Percentiles rank a stretch among this genome's conserved stretches.
Evolutionary conservation across 306 rosid species (phyloP).

Genomic region (Vigna radiata): DNA sequence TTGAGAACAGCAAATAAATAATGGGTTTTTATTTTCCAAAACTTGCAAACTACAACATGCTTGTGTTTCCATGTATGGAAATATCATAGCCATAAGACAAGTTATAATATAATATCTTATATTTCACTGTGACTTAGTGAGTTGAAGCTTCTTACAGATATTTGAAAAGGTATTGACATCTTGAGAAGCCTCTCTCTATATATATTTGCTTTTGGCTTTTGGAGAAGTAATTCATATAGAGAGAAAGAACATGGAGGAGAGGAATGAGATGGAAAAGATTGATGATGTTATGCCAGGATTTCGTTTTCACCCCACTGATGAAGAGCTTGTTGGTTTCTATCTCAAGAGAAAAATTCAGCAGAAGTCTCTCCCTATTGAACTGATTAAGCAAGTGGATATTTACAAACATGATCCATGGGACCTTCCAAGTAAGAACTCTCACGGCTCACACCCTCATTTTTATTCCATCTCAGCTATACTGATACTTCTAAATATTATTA

Average conservation of each 20-base stretch:
- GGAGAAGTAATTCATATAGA: slow-evolving; percentile 19
- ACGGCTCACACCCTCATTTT: neutral
- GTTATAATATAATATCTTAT: neutral
- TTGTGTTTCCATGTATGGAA: slow-evolving; percentile 17
- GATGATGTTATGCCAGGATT: slow-evolving; percentile 83
- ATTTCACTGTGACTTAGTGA: slow-evolving; percentile 28
- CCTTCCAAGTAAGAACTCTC: slow-evolving; percentile 76
- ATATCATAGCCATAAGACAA: neutral
- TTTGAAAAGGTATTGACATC: slow-evolving; percentile 3
- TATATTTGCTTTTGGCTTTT: slow-evolving; percentile 22
- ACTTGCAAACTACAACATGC: slow-evolving; percentile 34
- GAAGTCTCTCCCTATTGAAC: slow-evolving; percentile 67
- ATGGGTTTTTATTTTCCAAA: slow-evolving; percentile 36
- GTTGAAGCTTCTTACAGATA: slow-evolving; percentile 30
- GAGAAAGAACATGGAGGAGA: slow-evolving; percentile 61
- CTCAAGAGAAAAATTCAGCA: slow-evolving; percentile 74
- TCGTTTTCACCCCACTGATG: slow-evolving; percentile 88
- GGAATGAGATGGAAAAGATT: slow-evolving; percentile 61
- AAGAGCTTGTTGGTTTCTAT: slow-evolving; percentile 81
- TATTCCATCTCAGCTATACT: neutral
- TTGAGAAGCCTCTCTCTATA: slow-evolving; percentile 5
- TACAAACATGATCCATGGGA: slow-evolving; percentile 90
- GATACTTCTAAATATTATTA: no score
- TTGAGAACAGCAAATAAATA: slow-evolving; percentile 22
- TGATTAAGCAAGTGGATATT: slow-evolving; percentile 81